phyloP scores from a whole-genome alignment of 2,329 filamentous ascomycete species.

The Botrytis galanthina region DNA sequence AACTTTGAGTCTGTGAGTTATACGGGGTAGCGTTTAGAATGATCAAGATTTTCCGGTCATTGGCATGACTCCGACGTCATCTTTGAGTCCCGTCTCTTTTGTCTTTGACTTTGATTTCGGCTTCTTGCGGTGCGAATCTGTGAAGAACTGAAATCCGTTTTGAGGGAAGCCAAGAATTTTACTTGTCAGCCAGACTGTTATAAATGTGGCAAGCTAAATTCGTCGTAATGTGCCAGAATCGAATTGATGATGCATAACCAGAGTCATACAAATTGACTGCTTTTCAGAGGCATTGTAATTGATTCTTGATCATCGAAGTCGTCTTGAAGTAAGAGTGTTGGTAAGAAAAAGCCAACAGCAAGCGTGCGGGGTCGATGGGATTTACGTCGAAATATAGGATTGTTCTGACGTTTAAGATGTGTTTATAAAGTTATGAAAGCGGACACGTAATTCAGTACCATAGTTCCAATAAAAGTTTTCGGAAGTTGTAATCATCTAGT shows the following conservation, averaged over 20 bases:
- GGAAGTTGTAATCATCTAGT: neutral
- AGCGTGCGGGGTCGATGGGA: neutral
- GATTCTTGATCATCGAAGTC: neutral
- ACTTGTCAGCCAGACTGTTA: too few relatives aligned
- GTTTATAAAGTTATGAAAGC: neutral
- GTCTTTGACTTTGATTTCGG: neutral
- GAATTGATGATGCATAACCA: too few relatives aligned
- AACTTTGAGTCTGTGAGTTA: too few relatives aligned
- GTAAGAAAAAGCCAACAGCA: neutral
- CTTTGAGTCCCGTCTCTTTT: neutral
- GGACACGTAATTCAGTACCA: neutral
- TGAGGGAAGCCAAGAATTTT: too few relatives aligned
- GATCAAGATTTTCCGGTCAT: too few relatives aligned
- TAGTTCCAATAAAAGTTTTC: too few relatives aligned
- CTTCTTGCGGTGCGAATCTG: too few relatives aligned
- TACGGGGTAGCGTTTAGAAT: too few relatives aligned
- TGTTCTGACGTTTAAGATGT: neutral
- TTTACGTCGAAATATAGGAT: neutral
- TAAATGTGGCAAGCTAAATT: neutral
- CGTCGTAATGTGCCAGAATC: neutral
- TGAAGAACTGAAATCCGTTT: too few relatives aligned
- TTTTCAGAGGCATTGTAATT: neutral
- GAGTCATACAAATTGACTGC: neutral
- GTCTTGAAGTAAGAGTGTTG: neutral
- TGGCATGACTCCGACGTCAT: too few relatives aligned